Evolutionary conservation across 2,329 filamentous ascomycete species (phyloP), one percentile per base, ranked within the genome.

Genomic region (Coniochaeta hoffmannii): DNA sequence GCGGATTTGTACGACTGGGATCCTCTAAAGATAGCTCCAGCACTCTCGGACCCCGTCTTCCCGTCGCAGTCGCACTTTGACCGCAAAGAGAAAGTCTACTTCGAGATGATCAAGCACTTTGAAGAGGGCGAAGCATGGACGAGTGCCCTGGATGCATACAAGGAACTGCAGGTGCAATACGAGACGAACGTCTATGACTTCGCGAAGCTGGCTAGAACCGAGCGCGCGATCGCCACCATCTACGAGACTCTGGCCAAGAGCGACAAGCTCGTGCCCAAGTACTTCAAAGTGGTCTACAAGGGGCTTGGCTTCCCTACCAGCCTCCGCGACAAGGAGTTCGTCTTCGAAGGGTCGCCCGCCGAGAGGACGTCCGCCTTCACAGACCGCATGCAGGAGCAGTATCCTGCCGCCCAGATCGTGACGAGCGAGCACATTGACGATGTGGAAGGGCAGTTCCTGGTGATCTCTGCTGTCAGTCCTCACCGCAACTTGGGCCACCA

Each of bases 81-180:
- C 64, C 86, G 93, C 36, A 96, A 96, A 69, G 94, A 97, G 71
- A 81, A 85, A 35, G 81, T 97, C 52, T 97, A 95, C 72, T 95
- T 97, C 65, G 83, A 91, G 62, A 96, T 97, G 80, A 96, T 97
- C 68, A 91, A 92, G 69, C 81, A 93, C 67, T 97, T 94, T 61
- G 93, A 97, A 66, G 90, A 95, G 58, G 92, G 91, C n/a, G 87
- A 90, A 67, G 90, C 90, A 0, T 97, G 93, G 93, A 88, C 89
- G 64, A 89, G 89, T 68, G 93, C 92, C 1, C 74, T 99, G 41
- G 81, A 85, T 6, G 90, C 90, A 3, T 97, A 99, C 71, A 88
- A 89, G 67, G 93, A 99, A 71, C 83, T 99, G 53, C 89, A 92
- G 50, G 73, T 77, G n/a, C 91, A 97, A 70, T 99, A 97, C 67